Evolutionary conservation across 306 rosid species (phyloP), one percentile per base, ranked within the genome.

Genomic region (Ziziphus jujuba): DNA sequence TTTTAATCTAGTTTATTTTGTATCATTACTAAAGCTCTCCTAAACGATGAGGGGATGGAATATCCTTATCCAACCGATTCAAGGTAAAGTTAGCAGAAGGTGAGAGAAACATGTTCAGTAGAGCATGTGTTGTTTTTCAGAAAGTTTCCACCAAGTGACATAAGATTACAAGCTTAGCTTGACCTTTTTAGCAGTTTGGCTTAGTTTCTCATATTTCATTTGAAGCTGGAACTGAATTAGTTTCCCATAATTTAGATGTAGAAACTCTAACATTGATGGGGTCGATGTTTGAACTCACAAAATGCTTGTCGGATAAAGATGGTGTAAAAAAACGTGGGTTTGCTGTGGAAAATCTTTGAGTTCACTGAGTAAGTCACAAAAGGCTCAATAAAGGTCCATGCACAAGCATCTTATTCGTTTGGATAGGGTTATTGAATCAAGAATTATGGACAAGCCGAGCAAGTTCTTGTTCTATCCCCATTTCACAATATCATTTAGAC

Each of bases 251-350:
- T 59, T 63, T 40, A 35, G 65, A 55, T 38, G 20, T 28, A 50
- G 48, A 63, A 5, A 23, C 31, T 19, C 28, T 22, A 80, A n/a
- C 0, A 77, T 55, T 76, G 68, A 45, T 84, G 90, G 69, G 77
- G 63, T 40, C 23, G 55, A 63, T 76, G 57, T 63, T 66, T 77
- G 73, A 67, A 72, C 56, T 52, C 34, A 33, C 33, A 66, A 77
- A 77, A 56, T 76, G 68, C 51, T n/a, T 84, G 90, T 86, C 79
- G 83, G 84, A 77, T 73, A 79, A 88, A 83, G 65, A 22, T 58
- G 63, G 62, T 17, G 75, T 76, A 62, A 12, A 55, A 25, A 64
- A 53, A 81, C 70, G 77, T 68, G 69, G 77, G 63, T 40, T 59
- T 63, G 45, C 70, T 62, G 48, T 45, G 23, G 40, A 63, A 69